These are phyloP conservation scores for Mucor racemosus DNA, from an alignment of 371 early-diverging fungal genomes.

Conservation along the genomic window DNA sequence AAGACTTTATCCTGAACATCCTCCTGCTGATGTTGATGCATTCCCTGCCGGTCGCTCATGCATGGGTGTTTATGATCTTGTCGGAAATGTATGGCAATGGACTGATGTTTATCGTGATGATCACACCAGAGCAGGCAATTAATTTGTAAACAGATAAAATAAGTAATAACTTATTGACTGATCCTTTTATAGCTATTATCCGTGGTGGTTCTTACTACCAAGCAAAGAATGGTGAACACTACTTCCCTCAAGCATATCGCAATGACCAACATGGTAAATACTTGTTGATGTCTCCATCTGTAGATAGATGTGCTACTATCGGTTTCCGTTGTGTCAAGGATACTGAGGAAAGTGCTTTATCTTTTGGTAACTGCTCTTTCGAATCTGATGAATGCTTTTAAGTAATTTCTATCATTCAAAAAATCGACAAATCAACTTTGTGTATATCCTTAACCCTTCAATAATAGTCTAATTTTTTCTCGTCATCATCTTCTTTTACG, in stretches of 20 bases:
- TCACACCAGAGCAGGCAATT: conserved; percentile 25
- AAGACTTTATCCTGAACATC: conserved; percentile 35
- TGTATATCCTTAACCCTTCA: neutral
- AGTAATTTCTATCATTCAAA: neutral
- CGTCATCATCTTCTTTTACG: neutral
- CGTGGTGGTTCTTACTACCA: conserved; percentile 40
- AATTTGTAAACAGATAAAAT: too few relatives aligned
- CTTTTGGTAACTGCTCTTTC: conserved; percentile 31
- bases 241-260: conserved; percentile 38
- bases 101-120: conserved; percentile 37
- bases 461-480: neutral
- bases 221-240: conserved; percentile 22
- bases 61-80: conserved; percentile 37
- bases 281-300: conserved; percentile 31
- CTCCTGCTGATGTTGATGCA: conserved; percentile 39
- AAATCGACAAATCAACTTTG: neutral
- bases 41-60: conserved; percentile 27
- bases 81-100: conserved; percentile 42
- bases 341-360: conserved; percentile 35
- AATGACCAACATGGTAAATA: conserved; percentile 37
- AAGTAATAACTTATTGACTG: too few relatives aligned
- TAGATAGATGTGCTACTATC: conserved; percentile 34
- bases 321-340: conserved; percentile 43
- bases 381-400: conserved; percentile 1
- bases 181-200: conserved; percentile 21